A percentile compares a stretch with the other conserved stretches of the same genome.
Conservation (phyloP, 1,139 yeast genomes). For the Suhomyces kunorum region DNA sequence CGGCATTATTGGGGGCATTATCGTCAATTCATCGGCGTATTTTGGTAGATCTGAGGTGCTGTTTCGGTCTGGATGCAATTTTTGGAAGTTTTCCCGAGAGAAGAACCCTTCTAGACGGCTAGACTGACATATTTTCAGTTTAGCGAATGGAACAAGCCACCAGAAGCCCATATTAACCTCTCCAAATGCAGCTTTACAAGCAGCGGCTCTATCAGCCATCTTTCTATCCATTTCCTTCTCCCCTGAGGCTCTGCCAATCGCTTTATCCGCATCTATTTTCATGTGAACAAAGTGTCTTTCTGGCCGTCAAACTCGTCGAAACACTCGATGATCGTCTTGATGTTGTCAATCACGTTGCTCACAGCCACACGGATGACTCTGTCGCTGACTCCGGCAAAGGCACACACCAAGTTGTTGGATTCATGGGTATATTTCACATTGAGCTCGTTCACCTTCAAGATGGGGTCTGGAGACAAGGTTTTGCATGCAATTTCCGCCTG, state of each 20-base stretch:
- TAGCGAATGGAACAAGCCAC: too few relatives aligned
- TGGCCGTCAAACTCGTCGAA: constrained; percentile 59
- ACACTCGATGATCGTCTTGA: constrained; percentile 67
- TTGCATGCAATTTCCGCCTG: constrained; percentile 67
- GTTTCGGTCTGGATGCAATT: too few relatives aligned
- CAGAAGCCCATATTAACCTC: too few relatives aligned
- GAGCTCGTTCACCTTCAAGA: constrained; percentile 63
- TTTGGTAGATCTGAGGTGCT: too few relatives aligned
- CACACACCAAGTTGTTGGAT: constrained; percentile 35
- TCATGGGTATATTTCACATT: constrained; percentile 41
- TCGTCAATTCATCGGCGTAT: neutral
- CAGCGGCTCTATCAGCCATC: too few relatives aligned
- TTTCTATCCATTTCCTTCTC: too few relatives aligned
- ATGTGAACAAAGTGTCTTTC: constrained; percentile 23
- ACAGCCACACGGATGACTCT: constrained; percentile 70
- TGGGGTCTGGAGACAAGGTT: constrained; percentile 75
- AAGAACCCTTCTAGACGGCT: too few relatives aligned
- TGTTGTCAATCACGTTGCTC: constrained; percentile 63
- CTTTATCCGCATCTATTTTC: too few relatives aligned
- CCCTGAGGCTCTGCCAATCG: too few relatives aligned
- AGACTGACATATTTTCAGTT: too few relatives aligned
- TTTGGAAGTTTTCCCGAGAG: too few relatives aligned
- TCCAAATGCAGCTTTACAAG: too few relatives aligned
- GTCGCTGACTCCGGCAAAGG: constrained; percentile 59
- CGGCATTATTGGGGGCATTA: neutral